Base-by-base conservation (phyloP, 345 rosid genomes). In the Crucihimalaya himalaica region DNA sequence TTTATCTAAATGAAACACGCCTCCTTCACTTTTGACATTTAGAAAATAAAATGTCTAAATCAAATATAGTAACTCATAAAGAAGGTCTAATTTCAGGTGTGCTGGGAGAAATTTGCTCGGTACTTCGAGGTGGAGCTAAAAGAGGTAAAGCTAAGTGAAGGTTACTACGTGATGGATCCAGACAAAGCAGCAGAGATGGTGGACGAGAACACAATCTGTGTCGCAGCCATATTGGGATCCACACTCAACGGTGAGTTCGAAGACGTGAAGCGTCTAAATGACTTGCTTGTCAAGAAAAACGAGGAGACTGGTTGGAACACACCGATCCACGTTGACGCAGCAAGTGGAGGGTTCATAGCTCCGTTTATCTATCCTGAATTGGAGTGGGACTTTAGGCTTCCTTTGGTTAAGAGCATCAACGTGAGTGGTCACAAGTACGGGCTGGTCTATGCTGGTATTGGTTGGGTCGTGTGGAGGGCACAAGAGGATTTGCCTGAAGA, bases 131-230 rank as follows among this genome's bases (percentile, higher is more conserved):
- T 93, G 16, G 98, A 91, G 72, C 79, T 91, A 50, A 93, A 89
- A 82, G 97, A 93, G 52, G 98, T 93, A 75, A 93, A 93, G 70
- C 84, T 93, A 16, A 84, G 62, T 6, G 97, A 93, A 60, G 97
- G 92, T 2, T 94, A 89, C 85, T 94, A 91, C 32, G 98, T 94
- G 12, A 89, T 93, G 98, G 97, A 93, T 82, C 98, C 97, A 1
- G 93, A 12, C 13, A 81, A 91, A 74, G 98, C 97, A 40, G 98
- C 84, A 40, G 96, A 93, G 47, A 79, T 91, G 90, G 98, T 93
- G 3, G 98, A 93, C 34, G 98, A 93, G 79, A 93, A 93, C 87
- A 93, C 98, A n/a, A 93, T 91, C 58, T 93, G 98, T 63, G 97
- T 93, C 0, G 98, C 96, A 25, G 96, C 97, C 6, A 91, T 93